Base-by-base conservation (phyloP, 441 rosid genomes). In the Populus hybrid region DNA sequence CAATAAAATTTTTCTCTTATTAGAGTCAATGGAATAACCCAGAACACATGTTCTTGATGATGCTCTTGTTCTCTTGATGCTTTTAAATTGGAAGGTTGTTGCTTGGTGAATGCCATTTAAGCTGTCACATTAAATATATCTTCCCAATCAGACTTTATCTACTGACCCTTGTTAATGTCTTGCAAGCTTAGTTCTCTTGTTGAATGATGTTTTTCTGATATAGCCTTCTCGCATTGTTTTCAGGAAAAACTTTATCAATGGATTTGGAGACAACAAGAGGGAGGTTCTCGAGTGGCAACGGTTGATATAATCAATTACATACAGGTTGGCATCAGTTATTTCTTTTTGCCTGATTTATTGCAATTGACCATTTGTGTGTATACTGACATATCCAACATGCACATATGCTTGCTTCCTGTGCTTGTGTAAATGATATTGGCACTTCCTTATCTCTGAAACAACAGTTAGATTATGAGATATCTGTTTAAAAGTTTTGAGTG, bases 201-300 rank as follows among this genome's bases (percentile, higher is more conserved):
- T 14, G 56, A 45, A 45, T 4, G 20, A 7, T 50, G 11, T 3
- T 36, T 71, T 74, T 18, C 33, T 69, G 29, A 53, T 56, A 36
- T 73, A 21, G 20, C 35, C 3, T 66, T 40, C 23, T 35, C 21
- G 9, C 72, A 9, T 31, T 71, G 24, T 61, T 59, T 83, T 78
- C 80, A 94, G 98, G 98, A 94, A 82, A 93, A 94, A 78, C 89
- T 94, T 78, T 86, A 87, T 81, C 98, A 94, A 66, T 94, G 98
- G 97, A 90, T 94, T 74, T 83, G 86, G 89, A 89, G 97, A 74
- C 93, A 93, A 75, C 95, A 94, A 83, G 98, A 93, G 78, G 97
- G 81, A 81, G 97, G 94, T 21, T 83, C 94, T 31, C 91, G 97
- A 82, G 91, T 90, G 59, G 74, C 94, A 72, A 79, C 95, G 7